Evolutionary conservation across 306 rosid genomes (phyloP).

Genomic region (Fagus crenata): DNA sequence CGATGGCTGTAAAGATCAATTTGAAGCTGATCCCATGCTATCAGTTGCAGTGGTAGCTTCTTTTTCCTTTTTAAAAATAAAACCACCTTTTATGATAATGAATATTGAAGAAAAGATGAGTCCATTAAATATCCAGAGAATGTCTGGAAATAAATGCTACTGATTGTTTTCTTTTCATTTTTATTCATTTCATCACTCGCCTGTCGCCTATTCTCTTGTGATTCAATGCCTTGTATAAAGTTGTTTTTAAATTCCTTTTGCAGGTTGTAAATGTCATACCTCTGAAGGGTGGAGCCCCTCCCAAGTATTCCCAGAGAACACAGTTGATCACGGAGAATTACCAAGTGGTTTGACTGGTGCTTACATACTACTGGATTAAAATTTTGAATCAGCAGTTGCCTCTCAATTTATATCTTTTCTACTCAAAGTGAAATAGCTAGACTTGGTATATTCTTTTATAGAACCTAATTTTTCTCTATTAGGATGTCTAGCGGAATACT

Average conservation of each 20-base stretch:
- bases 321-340: slow-evolving; percentile 84
- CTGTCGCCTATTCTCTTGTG: neutral
- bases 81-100: no score
- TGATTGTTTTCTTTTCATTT: neutral
- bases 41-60: neutral
- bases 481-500: no score
- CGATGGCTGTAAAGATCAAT: neutral
- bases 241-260: slow-evolving; percentile 3
- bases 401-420: neutral
- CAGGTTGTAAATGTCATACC: slow-evolving; percentile 72
- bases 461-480: neutral
- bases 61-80: neutral
- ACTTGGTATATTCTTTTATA: neutral
- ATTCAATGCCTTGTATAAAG: neutral
- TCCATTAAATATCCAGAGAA: no score
- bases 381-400: neutral
- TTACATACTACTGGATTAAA: neutral
- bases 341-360: slow-evolving; percentile 60
- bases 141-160: no score
- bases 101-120: no score
- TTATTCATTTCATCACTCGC: neutral
- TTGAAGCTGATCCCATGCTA: neutral
- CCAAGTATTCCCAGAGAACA: slow-evolving; percentile 81
- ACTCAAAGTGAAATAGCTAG: neutral
- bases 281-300: slow-evolving; percentile 70